phyloP scores from a whole-genome alignment of 1,284 basidiomycete genomes.

The Tranzscheliella williamsii region DNA sequence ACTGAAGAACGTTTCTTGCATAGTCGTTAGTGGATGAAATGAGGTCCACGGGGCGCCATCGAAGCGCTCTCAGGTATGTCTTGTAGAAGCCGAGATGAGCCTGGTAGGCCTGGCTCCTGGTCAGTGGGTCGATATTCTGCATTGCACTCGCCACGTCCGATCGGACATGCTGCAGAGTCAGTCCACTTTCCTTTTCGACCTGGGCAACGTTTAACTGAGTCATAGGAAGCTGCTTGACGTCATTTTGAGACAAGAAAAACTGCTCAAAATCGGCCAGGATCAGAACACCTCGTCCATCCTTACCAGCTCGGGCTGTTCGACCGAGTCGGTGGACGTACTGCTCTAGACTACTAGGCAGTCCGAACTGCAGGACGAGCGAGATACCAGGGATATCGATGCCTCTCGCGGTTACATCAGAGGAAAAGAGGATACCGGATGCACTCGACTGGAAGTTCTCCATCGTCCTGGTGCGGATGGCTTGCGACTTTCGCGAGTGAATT shows the following conservation, averaged over 20 bases:
- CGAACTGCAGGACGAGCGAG: constrained; percentile 69
- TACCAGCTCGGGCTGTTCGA: constrained; percentile 65
- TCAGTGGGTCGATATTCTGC: constrained; percentile 18
- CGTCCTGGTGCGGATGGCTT: constrained; percentile 32
- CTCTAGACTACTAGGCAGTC: constrained; percentile 39
- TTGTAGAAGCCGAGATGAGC: constrained; percentile 70
- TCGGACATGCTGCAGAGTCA: constrained; percentile 1
- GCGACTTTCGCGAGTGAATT: constrained; percentile 47
- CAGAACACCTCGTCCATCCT: constrained; percentile 67
- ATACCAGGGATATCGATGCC: constrained; percentile 67
- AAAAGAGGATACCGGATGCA: constrained; percentile 71
- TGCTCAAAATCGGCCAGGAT: constrained; percentile 68
- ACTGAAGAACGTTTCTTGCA: constrained; percentile 23
- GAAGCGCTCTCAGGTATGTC: constrained; percentile 62
- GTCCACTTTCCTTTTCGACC: constrained; percentile 10
- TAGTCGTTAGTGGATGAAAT: constrained; percentile 65
- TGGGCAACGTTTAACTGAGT: constrained; percentile 14
- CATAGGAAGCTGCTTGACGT: constrained; percentile 63
- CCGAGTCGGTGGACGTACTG: constrained; percentile 64
- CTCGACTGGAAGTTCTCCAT: constrained; percentile 65
- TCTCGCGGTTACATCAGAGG: constrained; percentile 86
- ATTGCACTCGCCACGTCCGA: constrained; percentile 50
- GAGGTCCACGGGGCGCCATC: constrained; percentile 64
- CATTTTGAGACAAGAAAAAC: constrained; percentile 66
- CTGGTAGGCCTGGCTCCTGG: constrained; percentile 65